Conservation (phyloP, 2,329 filamentous ascomycete genomes). For the Pestalotiopsis sp. region DNA sequence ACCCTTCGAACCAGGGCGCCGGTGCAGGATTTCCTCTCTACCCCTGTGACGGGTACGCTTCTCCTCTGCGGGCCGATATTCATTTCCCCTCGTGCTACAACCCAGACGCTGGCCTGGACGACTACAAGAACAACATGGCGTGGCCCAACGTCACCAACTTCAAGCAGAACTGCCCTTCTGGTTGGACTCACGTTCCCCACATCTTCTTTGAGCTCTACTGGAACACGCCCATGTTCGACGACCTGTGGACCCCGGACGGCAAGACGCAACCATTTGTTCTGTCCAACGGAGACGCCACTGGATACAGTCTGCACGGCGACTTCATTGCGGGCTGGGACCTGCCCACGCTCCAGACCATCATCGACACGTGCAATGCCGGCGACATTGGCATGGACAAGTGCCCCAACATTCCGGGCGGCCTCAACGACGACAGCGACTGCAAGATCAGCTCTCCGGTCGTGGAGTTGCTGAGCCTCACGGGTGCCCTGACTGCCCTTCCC, state of each 20-base stretch:
- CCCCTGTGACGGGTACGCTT: slow-evolving; percentile 66
- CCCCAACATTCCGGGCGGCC: slow-evolving; percentile 55
- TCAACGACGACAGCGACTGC: slow-evolving; percentile 54
- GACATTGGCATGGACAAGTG: slow-evolving; percentile 65
- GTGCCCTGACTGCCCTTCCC: slow-evolving; percentile 49
- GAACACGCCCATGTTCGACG: slow-evolving; percentile 56
- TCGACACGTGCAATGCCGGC: slow-evolving; percentile 67
- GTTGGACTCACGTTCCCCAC: slow-evolving; percentile 58
- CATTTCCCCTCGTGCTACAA: slow-evolving; percentile 79
- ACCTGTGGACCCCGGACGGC: slow-evolving; percentile 56
- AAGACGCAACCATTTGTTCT: slow-evolving; percentile 68
- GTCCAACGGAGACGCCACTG: slow-evolving; percentile 70
- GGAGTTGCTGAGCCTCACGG: slow-evolving; percentile 33
- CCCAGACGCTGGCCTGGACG: slow-evolving; percentile 59
- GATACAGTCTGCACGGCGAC: slow-evolving; percentile 72
- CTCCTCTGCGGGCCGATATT: slow-evolving; percentile 66
- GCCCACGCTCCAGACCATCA: slow-evolving; percentile 65
- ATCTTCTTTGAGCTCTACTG: slow-evolving; percentile 65
- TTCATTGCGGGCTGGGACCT: slow-evolving; percentile 77
- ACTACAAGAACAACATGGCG: slow-evolving; percentile 68
- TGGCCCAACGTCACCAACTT: slow-evolving; percentile 59
- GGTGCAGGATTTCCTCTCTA: slow-evolving; percentile 71
- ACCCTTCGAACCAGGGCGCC: slow-evolving; percentile 55
- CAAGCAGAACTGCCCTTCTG: slow-evolving; percentile 56
- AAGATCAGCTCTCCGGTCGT: slow-evolving; percentile 54